phyloP scores from a whole-genome alignment of 2,329 filamentous ascomycete genomes.

The Claviceps digitariae region DNA sequence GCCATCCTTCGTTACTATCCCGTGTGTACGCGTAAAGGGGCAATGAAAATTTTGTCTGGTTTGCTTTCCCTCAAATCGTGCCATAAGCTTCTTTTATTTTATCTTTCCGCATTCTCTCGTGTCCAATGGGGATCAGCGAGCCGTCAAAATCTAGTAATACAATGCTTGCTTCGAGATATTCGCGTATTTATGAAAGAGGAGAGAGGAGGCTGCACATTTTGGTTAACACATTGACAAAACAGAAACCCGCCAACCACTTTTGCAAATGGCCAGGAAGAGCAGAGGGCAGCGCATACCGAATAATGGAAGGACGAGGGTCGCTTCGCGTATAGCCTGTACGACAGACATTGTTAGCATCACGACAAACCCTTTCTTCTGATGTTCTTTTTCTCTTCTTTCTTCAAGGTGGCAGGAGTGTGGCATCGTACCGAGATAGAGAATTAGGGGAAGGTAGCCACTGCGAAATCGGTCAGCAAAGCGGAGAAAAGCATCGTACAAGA shows the following conservation, averaged over 20 bases:
- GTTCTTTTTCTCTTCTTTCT: not conserved
- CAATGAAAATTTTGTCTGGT: not conserved
- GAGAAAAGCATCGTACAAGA: not conserved
- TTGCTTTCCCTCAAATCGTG: not conserved
- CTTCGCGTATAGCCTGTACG: slow-evolving; percentile 80
- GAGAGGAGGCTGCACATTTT: slow-evolving; percentile 39
- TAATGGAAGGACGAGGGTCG: slow-evolving; percentile 68
- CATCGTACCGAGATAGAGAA: slow-evolving; percentile 78
- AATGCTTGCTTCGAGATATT: not conserved
- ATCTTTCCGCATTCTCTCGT: not conserved
- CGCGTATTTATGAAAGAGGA: slow-evolving; percentile 40
- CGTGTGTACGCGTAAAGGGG: not conserved
- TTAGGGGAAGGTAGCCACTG: slow-evolving; percentile 90
- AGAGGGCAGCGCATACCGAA: slow-evolving; percentile 30
- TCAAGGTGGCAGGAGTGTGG: too few relatives aligned
- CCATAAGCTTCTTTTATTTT: not conserved
- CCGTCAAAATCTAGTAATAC: not conserved
- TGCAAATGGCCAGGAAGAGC: not conserved
- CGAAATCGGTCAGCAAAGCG: slow-evolving; percentile 20
- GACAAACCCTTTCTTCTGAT: too few relatives aligned
- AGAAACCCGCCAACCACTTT: not conserved
- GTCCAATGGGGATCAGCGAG: not conserved
- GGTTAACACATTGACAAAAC: slow-evolving; percentile 10
- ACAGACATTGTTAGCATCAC: slow-evolving; percentile 13
- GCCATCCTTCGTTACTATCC: not conserved